phyloP scores from a whole-genome alignment of 2,329 filamentous ascomycete species.

The Aspergillus jensenii region DNA sequence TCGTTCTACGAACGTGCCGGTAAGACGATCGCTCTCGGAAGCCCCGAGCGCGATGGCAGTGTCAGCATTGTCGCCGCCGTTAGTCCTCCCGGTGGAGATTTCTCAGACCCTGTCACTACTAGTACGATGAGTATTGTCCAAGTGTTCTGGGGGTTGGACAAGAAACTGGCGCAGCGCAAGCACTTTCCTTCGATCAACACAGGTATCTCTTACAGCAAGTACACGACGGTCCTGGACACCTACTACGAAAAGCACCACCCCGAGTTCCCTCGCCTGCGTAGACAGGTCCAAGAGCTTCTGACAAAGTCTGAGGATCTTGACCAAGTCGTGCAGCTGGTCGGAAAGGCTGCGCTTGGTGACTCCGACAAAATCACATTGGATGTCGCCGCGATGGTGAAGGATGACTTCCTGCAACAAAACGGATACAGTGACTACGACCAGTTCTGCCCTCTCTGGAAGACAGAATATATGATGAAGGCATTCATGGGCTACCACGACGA shows the following conservation, averaged over 20 bases:
- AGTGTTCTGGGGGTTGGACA: slow-evolving; percentile 99
- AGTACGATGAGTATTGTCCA: slow-evolving; percentile 96
- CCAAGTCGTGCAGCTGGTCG: slow-evolving; percentile 97
- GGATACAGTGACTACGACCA: slow-evolving; percentile 99
- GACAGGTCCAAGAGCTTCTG: slow-evolving; percentile 90
- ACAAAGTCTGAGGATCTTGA: slow-evolving; percentile 96
- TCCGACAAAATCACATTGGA: slow-evolving; percentile 98
- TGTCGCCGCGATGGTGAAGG: slow-evolving; percentile 87
- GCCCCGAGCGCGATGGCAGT: slow-evolving; percentile 83
- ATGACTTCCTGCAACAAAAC: slow-evolving; percentile 98
- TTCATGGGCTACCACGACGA: slow-evolving; percentile 99
- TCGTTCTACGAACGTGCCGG: slow-evolving; percentile 99
- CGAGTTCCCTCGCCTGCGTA: slow-evolving; percentile 88
- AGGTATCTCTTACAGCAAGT: slow-evolving; percentile 92
- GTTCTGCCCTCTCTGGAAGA: slow-evolving; percentile 99
- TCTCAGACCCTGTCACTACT: slow-evolving; percentile 95
- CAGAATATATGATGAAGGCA: slow-evolving; percentile 99
- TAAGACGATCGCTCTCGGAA: slow-evolving; percentile 79
- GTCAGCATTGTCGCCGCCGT: slow-evolving; percentile 98
- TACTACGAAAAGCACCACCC: slow-evolving; percentile 93
- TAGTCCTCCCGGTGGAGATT: slow-evolving; percentile 96
- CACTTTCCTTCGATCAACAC: slow-evolving; percentile 99
- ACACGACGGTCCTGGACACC: slow-evolving; percentile 82
- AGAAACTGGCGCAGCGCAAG: slow-evolving; percentile 98
- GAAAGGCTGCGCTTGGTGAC: slow-evolving; percentile 94